Base-by-base conservation (phyloP, 306 rosid genomes). In the Boehmeria nivea region DNA sequence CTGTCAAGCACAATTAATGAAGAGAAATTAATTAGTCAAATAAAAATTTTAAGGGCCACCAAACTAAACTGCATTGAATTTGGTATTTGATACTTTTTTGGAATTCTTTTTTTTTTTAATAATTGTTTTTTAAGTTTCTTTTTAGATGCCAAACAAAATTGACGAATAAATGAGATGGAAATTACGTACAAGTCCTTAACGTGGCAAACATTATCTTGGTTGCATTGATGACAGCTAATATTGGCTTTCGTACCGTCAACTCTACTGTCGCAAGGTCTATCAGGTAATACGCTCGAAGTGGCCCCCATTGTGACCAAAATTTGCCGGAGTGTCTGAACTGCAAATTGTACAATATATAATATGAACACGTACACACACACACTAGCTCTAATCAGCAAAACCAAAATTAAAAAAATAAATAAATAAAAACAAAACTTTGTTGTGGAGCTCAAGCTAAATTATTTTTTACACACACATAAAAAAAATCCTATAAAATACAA, bases 1-100 rank as follows among this genome's bases (percentile, higher is more conserved):
- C 76, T 72, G 33, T 14, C 48, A 43, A 52, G n/a, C 44, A 9
- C 44, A 33, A 4, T 33, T 33, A 33, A n/a, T n/a, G n/a, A n/a
- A n/a, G n/a, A 33, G 38, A 33, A 33, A 33, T 33, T 33, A 33
- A 4, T 33, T 4, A 33, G 11, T 33, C 38, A 33, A 33, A 33
- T 4, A 4, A 11, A 33, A 4, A 33, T 33, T 4, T 33, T 33
- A n/a, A n/a, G n/a, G n/a, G n/a, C n/a, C n/a, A n/a, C n/a, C n/a
- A n/a, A n/a, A n/a, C n/a, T n/a, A n/a, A n/a, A n/a, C n/a, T n/a
- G n/a, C n/a, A n/a, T n/a, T n/a, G n/a, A n/a, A n/a, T n/a, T n/a
- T n/a, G n/a, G n/a, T n/a, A n/a, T n/a, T n/a, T n/a, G n/a, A n/a
- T n/a, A n/a, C n/a, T n/a, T n/a, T n/a, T n/a, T n/a, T n/a, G n/a